Evolutionary conservation across 2,329 filamentous ascomycete genomes (phyloP), one percentile per base, ranked within the genome.

Genomic region (Penicillium sp.): DNA sequence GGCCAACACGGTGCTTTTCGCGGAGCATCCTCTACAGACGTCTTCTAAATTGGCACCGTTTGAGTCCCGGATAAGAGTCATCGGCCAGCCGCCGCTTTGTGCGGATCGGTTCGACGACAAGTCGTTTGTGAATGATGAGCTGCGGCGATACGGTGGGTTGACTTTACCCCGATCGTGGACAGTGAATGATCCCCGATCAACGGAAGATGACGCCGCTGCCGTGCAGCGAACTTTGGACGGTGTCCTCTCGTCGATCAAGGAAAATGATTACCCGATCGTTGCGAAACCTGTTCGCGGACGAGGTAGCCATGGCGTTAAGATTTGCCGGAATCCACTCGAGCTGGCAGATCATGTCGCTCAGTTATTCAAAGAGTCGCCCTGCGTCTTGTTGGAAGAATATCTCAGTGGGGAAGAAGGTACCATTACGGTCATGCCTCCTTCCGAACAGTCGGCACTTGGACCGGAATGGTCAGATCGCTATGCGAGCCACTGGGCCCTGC

Each of bases 31-130:
- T 1, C 64, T 81, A 0, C 78, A 81, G 50, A 68, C 54, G 0
- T 79, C 76, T 0, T 16, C 57, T 1, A 54, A 48, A 2, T 57
- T 80, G 6, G 56, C 61, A 1, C 40, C 57, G 7, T 61, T 67
- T 38, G 61, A 68, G 6, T 57, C 69, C 7, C 36, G 54, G 0
- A 22, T 81, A 0, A 64, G 58, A 5, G 61, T 81, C 0, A 61
- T 80, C 4, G 76, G 77, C 2, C 78, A 81, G 47, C 74, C 76
- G 0, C 77, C 78, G 0, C 56, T 67, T 4, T 61, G 78, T 5
- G 76, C 80, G 0, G 75, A 81, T 45, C 64, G 67, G 4, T 80
- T 76, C 57, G 78, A 81, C 51, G 77, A 80, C 58, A 82, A 83
- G 58, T 67, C 73, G 16, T 72, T 71, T 38, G 71, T 81, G 10